Evolutionary conservation across 2,329 filamentous ascomycete species (phyloP), one percentile per base, ranked within the genome.

Genomic region (Aspergillus fumigatus): DNA sequence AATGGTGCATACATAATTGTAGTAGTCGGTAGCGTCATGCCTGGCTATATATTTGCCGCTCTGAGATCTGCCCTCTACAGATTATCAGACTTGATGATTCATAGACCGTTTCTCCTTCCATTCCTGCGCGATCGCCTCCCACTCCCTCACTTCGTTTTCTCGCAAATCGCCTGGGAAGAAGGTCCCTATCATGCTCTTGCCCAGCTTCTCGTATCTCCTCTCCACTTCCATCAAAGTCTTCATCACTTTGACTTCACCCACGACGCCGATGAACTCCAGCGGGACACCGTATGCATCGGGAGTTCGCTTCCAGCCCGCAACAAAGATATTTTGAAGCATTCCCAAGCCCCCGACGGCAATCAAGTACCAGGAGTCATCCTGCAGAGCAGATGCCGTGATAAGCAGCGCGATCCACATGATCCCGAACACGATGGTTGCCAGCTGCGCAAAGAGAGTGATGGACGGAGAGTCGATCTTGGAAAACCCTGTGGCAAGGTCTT

Each of bases 381-480:
- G 65, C 2, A 77, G 45, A 0, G 73, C 76, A 0, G 73, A 64
- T 0, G 71, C 74, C 1, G 70, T 72, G 25, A 79, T 74, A 1
- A 79, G 68, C 2, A 80, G 66, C 1, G 71, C 59, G 2, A 77
- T 62, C 78, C 76, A 80, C 8, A 76, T 38, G 0, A 70, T 45
- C 1, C 73, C 68, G 11, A 75, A 59, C 1, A 65, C 27, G 5
- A 69, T 51, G 10, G 65, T 60, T 7, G 56, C 52, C 2, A 64
- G 35, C 5, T 70, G 55, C 17, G 68, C 69, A 1, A 51, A 47
- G 6, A 56, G 17, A 38, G 50, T 48, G 14, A 56, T 53, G 2
- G 53, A 48, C 52, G 57, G 49, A 19, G 52, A 21, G 45, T 63
- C 57, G 6, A 62, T 53, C 11, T 58, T 64, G 4, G 48, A 38